A percentile compares a stretch with the other conserved stretches of the same genome.
Evolutionary conservation across 2,329 filamentous ascomycete species (phyloP).

Genomic region (Pseudopithomyces chartarum): DNA sequence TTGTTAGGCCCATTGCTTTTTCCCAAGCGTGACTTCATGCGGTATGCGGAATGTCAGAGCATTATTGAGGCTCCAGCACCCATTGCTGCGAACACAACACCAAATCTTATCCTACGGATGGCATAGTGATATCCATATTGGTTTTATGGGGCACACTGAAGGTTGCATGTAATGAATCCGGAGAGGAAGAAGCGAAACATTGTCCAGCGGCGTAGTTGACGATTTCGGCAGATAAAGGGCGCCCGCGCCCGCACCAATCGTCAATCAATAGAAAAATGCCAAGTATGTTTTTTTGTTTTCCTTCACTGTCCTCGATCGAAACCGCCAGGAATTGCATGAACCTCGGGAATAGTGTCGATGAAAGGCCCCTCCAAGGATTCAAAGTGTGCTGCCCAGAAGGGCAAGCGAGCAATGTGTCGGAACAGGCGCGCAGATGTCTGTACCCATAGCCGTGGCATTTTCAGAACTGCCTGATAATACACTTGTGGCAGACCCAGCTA

Average conservation of each 20-base stretch:
- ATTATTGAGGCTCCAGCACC: neutral
- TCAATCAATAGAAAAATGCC: too few species aligned
- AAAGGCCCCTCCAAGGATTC: slow-evolving; percentile 5
- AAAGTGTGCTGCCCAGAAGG: slow-evolving; percentile 13
- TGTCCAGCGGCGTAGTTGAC: neutral
- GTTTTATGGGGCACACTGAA: neutral
- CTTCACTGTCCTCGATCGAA: neutral
- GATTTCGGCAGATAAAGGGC: neutral
- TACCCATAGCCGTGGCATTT: slow-evolving; percentile 21
- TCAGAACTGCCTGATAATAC: slow-evolving; percentile 20
- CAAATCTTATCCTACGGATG: neutral
- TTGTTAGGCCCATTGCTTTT: neutral
- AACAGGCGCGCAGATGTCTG: slow-evolving; percentile 5
- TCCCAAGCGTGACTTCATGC: neutral
- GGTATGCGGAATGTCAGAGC: too few species aligned
- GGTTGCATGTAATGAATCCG: neutral
- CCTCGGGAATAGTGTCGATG: neutral
- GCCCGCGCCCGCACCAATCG: neutral
- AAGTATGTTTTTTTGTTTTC: neutral
- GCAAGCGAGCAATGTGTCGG: slow-evolving; percentile 33
- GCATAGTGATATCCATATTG: neutral
- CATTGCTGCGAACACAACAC: neutral
- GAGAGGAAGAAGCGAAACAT: neutral
- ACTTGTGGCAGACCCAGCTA: slow-evolving; percentile 28
- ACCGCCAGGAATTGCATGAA: neutral